Conservation (phyloP, 1,284 basidiomycete species). For the Mycena sp. region DNA sequence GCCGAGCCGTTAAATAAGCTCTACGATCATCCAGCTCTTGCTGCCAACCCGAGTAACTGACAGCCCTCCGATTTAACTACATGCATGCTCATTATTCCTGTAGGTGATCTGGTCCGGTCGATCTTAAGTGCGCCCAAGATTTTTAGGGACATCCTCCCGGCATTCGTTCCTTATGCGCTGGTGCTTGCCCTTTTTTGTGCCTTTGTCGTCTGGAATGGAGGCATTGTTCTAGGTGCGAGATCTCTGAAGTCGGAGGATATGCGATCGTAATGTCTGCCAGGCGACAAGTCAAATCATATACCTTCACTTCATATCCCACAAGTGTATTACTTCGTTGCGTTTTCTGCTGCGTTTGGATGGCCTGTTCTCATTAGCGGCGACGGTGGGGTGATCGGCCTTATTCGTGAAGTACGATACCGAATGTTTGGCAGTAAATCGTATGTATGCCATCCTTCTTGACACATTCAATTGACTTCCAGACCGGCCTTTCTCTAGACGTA, state of each 20-base stretch:
- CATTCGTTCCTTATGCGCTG: conserved; percentile 69
- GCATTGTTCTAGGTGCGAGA: conserved; percentile 86
- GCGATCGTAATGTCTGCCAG: conserved; percentile 49
- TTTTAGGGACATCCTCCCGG: conserved; percentile 62
- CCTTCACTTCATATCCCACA: conserved; percentile 88
- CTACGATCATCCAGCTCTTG: conserved; percentile 75
- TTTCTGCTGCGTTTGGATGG: conserved; percentile 80
- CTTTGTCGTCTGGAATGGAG: conserved; percentile 90
- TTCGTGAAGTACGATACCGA: conserved; percentile 56
- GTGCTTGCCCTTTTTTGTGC: conserved; percentile 68
- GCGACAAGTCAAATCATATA: conserved; percentile 94
- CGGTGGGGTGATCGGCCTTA: conserved; percentile 57
- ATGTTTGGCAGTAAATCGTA: conserved; percentile 78
- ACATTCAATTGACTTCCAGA: conserved; percentile 42
- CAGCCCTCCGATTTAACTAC: conserved; percentile 41
- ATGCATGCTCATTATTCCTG: conserved; percentile 28
- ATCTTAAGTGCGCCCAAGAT: conserved; percentile 59
- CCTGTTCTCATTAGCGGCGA: conserved; percentile 70
- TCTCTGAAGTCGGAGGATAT: conserved; percentile 29
- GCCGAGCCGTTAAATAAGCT: conserved; percentile 55
- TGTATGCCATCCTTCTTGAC: conserved; percentile 47
- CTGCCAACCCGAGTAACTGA: conserved; percentile 63
- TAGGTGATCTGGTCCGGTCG: conserved; percentile 68
- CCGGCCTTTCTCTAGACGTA: conserved; percentile 60
- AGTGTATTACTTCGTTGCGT: conserved; percentile 87